A percentile compares a stretch with the other conserved stretches of the same genome.
Evolutionary conservation across 2,329 filamentous ascomycete species (phyloP).

Genomic region (Cladosporium sp.): DNA sequence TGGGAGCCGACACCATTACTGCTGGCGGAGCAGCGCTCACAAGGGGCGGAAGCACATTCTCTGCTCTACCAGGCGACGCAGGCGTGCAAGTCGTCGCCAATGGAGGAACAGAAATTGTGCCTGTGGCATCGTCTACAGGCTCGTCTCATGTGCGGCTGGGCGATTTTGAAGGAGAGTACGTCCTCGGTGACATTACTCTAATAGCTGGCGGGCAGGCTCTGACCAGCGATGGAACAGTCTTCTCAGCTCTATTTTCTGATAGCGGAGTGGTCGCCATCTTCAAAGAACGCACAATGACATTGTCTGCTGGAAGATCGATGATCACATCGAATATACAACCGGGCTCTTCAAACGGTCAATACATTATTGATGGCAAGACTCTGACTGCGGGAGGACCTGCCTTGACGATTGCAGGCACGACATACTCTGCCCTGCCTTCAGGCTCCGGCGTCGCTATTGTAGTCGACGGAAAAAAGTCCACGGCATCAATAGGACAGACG

Average conservation of each 20-base stretch:
- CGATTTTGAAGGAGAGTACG: not conserved
- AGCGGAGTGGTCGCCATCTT: not conserved
- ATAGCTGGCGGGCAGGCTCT: not conserved
- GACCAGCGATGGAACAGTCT: not conserved
- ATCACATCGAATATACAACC: not conserved
- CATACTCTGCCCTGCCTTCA: not conserved
- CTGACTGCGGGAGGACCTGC: not conserved
- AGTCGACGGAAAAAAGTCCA: not conserved
- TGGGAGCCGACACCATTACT: too few relatives aligned
- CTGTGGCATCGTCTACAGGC: not conserved
- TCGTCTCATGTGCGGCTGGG: not conserved
- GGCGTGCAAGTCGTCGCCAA: conserved; percentile 1
- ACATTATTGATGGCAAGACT: not conserved
- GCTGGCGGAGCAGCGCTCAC: not conserved
- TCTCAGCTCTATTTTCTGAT: not conserved
- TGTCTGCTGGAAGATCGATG: not conserved
- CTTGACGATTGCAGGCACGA: not conserved
- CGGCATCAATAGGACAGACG: not conserved
- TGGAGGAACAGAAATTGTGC: not conserved
- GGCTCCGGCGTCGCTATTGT: not conserved
- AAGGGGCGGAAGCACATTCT: not conserved
- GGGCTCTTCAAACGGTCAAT: not conserved
- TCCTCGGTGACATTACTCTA: not conserved
- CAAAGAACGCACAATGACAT: not conserved
- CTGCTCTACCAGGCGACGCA: not conserved